Evolutionary conservation across 1,139 yeast species (phyloP).

Genomic region (Yarrowia galli): DNA sequence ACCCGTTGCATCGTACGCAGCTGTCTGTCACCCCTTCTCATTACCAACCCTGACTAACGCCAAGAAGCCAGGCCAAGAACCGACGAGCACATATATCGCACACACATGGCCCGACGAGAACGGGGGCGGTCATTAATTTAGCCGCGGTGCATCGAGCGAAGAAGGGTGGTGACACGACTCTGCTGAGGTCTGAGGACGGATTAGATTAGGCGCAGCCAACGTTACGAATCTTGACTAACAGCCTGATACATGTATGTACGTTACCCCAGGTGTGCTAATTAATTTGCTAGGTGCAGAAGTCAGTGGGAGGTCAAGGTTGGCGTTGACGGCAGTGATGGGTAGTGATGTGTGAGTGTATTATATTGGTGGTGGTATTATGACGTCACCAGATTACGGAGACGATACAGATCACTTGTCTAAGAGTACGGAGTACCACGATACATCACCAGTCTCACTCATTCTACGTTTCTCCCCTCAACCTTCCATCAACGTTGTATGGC

Average conservation of each 20-base stretch:
- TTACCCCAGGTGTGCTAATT: neutral
- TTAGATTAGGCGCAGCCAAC: constrained; percentile 17
- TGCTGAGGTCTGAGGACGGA: neutral
- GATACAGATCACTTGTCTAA: too few relatives aligned
- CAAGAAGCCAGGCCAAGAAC: constrained; percentile 17
- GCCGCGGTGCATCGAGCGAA: constrained; percentile 20
- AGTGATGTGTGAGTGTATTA: too few relatives aligned
- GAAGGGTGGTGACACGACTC: neutral
- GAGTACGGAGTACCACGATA: too few relatives aligned
- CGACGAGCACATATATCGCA: neutral
- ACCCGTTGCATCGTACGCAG: too few relatives aligned
- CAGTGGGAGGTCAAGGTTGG: too few relatives aligned
- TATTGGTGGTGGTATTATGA: too few relatives aligned
- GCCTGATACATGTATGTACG: neutral
- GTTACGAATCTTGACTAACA: constrained; percentile 19
- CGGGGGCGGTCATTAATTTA: neutral
- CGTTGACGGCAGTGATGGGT: too few relatives aligned
- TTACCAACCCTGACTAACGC: constrained; percentile 12
- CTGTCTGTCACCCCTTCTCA: too few relatives aligned
- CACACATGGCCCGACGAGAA: too few relatives aligned
- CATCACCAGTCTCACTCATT: too few relatives aligned
- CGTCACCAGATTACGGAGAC: too few relatives aligned
- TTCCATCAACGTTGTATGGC: neutral
- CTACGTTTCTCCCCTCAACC: neutral
- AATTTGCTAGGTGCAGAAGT: too few relatives aligned